Conservation (phyloP, 78 protist genomes). For the Dictyostelium discoideum region DNA sequence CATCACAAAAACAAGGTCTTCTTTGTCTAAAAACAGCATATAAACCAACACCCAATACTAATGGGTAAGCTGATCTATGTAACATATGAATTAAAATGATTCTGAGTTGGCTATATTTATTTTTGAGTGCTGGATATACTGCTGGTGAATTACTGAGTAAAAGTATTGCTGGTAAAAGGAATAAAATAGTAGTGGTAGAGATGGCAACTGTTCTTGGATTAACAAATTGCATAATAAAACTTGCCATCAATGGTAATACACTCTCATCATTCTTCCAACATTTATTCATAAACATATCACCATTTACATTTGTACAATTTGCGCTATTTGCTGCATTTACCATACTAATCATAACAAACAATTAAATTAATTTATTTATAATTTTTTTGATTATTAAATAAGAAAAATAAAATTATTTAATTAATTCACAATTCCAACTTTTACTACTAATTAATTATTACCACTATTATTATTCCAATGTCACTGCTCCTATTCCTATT, state of each 20-base stretch:
- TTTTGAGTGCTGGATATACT: slow-evolving; percentile 62
- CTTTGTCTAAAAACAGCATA: slow-evolving; percentile 74
- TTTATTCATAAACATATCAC: slow-evolving; percentile 62
- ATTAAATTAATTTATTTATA: not conserved
- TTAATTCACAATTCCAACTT: too few relatives aligned
- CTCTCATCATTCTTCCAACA: slow-evolving; percentile 51
- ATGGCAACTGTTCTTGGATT: slow-evolving; percentile 74
- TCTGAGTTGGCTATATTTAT: slow-evolving; percentile 33
- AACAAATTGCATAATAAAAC: slow-evolving; percentile 73
- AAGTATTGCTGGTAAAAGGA: slow-evolving; percentile 65
- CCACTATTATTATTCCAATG: not conserved
- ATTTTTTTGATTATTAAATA: not conserved
- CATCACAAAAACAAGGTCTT: slow-evolving; percentile 67
- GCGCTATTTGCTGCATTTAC: not conserved
- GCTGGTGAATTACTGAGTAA: slow-evolving; percentile 50
- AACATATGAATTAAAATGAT: slow-evolving; percentile 52
- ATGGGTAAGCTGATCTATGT: slow-evolving; percentile 72
- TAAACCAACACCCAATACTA: slow-evolving; percentile 77
- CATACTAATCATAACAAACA: not conserved
- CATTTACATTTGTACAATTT: slow-evolving; percentile 72
- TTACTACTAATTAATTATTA: not conserved
- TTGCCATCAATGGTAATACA: slow-evolving; percentile 75
- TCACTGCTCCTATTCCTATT: too few relatives aligned
- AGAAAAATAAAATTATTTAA: too few relatives aligned
- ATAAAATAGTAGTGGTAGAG: slow-evolving; percentile 3